Conservation (phyloP, 306 rosid genomes). For the Cucurbita maxima region DNA sequence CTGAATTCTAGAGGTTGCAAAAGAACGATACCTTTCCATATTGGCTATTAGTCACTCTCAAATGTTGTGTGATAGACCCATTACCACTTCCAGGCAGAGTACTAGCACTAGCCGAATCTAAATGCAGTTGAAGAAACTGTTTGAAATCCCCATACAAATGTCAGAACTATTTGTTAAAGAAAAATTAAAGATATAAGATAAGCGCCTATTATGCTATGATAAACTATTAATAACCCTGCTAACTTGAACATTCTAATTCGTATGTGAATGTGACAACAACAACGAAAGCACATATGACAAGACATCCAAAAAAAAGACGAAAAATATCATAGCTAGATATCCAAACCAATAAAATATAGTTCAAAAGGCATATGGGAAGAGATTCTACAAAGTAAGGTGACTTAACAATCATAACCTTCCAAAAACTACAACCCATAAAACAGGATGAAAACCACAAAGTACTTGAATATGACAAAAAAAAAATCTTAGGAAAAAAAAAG, state of each 20-base stretch:
- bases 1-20: neutral
- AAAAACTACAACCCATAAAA: neutral
- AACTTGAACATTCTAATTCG: neutral
- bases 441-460: neutral
- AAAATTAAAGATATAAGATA: neutral
- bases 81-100: conserved; percentile 53
- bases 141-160: conserved; percentile 16
- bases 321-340: neutral
- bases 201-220: neutral
- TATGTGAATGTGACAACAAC: neutral
- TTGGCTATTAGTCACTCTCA: conserved; percentile 87
- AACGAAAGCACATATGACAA: neutral
- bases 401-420: neutral
- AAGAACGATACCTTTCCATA: conserved; percentile 76
- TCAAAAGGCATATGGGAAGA: neutral
- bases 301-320: neutral
- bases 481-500: neutral
- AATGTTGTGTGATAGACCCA: conserved; percentile 59
- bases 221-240: neutral
- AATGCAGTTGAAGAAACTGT: conserved; percentile 93
- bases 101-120: conserved; percentile 84
- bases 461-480: neutral
- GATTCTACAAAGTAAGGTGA: neutral
- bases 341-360: neutral
- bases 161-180: conserved; percentile 17